phyloP scores from a whole-genome alignment of 495 filamentous ascomycete species.

The Oidiodendron maius region DNA sequence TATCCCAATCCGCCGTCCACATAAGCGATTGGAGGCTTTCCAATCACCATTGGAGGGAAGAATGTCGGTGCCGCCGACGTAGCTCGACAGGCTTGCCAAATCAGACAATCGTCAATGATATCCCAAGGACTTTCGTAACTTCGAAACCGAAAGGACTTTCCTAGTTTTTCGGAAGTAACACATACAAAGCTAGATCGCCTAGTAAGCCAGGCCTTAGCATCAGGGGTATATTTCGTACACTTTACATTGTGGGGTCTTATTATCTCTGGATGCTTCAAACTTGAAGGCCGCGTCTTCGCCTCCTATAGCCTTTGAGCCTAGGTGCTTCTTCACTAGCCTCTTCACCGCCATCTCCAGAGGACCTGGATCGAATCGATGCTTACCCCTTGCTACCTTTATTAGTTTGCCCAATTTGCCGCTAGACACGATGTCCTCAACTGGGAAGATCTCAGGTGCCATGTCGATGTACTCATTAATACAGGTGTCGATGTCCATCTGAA shows the following conservation, averaged over 20 bases:
- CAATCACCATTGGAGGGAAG: not conserved
- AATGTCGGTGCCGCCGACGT: not conserved
- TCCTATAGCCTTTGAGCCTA: too few relatives aligned
- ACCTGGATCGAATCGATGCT: not conserved
- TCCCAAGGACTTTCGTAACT: not conserved
- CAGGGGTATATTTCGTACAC: not conserved
- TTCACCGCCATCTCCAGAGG: not conserved
- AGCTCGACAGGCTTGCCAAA: not conserved
- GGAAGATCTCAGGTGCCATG: slow-evolving; percentile 2
- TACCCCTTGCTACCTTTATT: not conserved
- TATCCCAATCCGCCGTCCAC: not conserved
- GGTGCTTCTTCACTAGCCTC: not conserved
- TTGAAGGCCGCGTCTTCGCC: not conserved
- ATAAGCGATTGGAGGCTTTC: not conserved
- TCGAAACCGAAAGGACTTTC: not conserved
- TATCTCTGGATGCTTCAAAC: not conserved
- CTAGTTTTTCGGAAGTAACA: not conserved
- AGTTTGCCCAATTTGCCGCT: not conserved
- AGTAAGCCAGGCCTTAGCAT: not conserved
- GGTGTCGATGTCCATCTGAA: slow-evolving; percentile 8
- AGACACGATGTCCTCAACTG: not conserved
- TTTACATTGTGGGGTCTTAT: too few relatives aligned
- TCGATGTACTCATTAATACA: slow-evolving; percentile 10
- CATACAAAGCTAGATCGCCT: not conserved
- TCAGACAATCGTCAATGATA: not conserved